These are phyloP conservation scores for Sclerotinia subarctica DNA, from an alignment of 2,329 filamentous ascomycete genomes.

Conservation along the genomic window DNA sequence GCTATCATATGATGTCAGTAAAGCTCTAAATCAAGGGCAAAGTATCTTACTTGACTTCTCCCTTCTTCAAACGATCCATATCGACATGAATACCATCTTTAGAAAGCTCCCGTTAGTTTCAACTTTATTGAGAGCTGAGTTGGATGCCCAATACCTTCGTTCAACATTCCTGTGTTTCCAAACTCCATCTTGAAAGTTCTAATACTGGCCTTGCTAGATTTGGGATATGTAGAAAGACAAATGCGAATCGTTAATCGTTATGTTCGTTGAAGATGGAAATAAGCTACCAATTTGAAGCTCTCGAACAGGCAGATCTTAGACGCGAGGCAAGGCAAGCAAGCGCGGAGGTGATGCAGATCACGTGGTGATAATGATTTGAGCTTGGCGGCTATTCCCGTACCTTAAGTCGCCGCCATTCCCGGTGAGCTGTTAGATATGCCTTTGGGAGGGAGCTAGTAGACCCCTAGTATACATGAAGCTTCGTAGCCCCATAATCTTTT, in stretches of 20 bases:
- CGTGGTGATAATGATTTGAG: constrained; percentile 16
- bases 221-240: constrained; percentile 32
- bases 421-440: not conserved
- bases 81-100: constrained; percentile 98
- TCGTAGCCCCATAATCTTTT: too few relatives aligned
- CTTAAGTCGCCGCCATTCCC: not conserved
- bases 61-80: constrained; percentile 98
- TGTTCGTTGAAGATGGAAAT: constrained; percentile 15
- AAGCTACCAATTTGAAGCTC: constrained; percentile 24
- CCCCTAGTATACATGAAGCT: not conserved
- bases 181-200: constrained; percentile 54
- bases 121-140: constrained; percentile 24
- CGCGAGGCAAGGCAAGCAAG: constrained; percentile 27
- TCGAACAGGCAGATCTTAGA: constrained; percentile 30
- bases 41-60: constrained; percentile 87
- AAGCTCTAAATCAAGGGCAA: not conserved
- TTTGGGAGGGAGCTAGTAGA: not conserved
- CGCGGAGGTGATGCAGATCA: constrained; percentile 5
- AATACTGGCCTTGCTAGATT: constrained; percentile 15
- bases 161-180: constrained; percentile 58
- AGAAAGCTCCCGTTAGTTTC: constrained; percentile 35
- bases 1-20: constrained; percentile 46
- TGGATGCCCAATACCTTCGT: constrained; percentile 51
- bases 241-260: constrained; percentile 17
- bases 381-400: constrained; percentile 9